Conservation (phyloP, 1,284 basidiomycete genomes). For the Microbotryum saponariae region DNA sequence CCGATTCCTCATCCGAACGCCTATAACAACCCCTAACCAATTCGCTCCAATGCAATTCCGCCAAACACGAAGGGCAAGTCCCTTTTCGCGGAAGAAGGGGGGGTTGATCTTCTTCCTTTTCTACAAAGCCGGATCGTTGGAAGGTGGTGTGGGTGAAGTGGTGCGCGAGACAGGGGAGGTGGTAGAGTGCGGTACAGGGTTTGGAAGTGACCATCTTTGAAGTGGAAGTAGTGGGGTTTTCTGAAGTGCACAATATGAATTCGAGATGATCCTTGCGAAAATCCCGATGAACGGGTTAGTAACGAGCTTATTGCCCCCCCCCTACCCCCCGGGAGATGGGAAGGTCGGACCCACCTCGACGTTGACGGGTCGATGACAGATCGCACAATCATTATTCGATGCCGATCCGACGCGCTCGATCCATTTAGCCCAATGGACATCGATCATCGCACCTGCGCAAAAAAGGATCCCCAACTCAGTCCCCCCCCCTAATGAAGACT, state of each 20-base stretch:
- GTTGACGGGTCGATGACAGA: slow-evolving; percentile 50
- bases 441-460: slow-evolving; percentile 49
- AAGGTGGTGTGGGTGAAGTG: slow-evolving; percentile 43
- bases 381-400: slow-evolving; percentile 46
- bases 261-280: slow-evolving; percentile 54
- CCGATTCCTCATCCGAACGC: slow-evolving; percentile 45
- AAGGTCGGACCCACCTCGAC: slow-evolving; percentile 46
- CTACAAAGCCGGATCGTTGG: slow-evolving; percentile 14
- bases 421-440: slow-evolving; percentile 53
- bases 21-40: slow-evolving; percentile 61
- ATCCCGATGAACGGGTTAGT: neutral
- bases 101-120: slow-evolving; percentile 33
- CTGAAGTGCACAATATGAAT: slow-evolving; percentile 49
- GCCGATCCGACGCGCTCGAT: slow-evolving; percentile 39
- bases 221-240: neutral
- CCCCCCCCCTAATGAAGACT: too few relatives aligned
- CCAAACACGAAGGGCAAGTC: slow-evolving; percentile 52
- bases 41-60: slow-evolving; percentile 62
- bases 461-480: neutral
- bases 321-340: too few relatives aligned
- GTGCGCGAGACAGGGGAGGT: slow-evolving; percentile 61
- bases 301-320: too few relatives aligned
- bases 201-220: slow-evolving; percentile 19
- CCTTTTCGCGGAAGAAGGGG: slow-evolving; percentile 59
- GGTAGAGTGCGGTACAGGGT: slow-evolving; percentile 53